Percentiles rank a stretch among this genome's conserved stretches.
These are phyloP conservation scores for Metschnikowia colocasiae DNA, from an alignment of 805 yeast species.

Conservation along the genomic window DNA sequence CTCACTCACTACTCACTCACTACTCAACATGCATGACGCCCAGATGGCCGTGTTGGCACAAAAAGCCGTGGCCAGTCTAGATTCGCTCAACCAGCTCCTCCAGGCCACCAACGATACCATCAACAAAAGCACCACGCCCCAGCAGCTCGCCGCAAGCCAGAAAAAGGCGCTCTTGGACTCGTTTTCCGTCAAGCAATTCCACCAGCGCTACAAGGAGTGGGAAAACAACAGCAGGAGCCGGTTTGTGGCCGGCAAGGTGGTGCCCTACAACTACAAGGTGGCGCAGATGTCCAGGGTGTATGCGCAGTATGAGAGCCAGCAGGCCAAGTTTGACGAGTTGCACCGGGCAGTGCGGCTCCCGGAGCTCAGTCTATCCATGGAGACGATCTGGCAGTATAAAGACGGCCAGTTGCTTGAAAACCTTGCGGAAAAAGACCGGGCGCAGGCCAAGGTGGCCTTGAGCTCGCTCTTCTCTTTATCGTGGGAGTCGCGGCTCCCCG, in stretches of 20 bases:
- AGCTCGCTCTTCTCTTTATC: constrained; percentile 29
- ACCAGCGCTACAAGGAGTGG: constrained; percentile 29
- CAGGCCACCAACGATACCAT: constrained; percentile 2
- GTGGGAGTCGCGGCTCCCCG: constrained; percentile 21
- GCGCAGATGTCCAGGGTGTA: constrained; percentile 30
- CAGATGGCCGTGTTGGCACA: background rate
- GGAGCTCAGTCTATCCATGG: constrained; percentile 24
- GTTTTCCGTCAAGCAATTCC: constrained; percentile 30
- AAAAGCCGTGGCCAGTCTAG: constrained; percentile 7
- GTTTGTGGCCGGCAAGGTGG: constrained; percentile 24
- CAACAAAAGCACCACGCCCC: background rate
- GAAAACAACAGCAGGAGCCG: constrained; percentile 18
- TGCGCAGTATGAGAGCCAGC: constrained; percentile 21
- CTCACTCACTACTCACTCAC: too few species aligned
- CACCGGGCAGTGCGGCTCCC: constrained; percentile 26
- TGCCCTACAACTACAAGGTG: constrained; percentile 28
- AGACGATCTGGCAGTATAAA: constrained; percentile 27
- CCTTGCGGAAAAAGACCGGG: background rate
- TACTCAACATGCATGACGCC: background rate
- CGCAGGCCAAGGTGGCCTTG: constrained; percentile 6
- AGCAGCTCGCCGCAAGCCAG: constrained; percentile 2
- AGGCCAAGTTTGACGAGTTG: constrained; percentile 23
- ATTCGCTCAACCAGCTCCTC: constrained; percentile 8
- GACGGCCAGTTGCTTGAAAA: constrained; percentile 17
- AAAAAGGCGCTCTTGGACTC: constrained; percentile 27